Evolutionary conservation across 2,329 filamentous ascomycete genomes (phyloP).

Genomic region (Trichoderma sp.): DNA sequence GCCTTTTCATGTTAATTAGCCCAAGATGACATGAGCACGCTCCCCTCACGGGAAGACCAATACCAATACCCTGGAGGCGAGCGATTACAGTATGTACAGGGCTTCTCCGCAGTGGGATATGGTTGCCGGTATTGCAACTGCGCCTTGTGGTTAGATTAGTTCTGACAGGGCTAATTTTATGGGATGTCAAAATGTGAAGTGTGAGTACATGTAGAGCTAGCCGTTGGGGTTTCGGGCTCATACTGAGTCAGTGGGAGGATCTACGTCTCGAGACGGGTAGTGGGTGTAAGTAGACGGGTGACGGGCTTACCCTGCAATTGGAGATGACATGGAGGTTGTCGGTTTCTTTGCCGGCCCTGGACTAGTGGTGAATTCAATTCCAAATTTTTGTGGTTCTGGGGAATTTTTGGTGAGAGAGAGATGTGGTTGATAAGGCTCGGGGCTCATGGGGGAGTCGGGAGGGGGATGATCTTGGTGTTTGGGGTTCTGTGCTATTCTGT

Average conservation of each 20-base stretch:
- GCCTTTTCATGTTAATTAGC: neutral
- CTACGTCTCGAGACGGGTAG: neutral
- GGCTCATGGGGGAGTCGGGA: neutral
- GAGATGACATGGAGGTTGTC: neutral
- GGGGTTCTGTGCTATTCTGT: neutral
- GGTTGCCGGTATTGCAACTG: neutral
- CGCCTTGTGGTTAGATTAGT: neutral
- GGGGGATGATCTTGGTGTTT: neutral
- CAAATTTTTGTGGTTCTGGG: neutral
- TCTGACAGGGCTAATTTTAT: neutral
- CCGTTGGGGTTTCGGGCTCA: neutral
- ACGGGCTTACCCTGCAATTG: neutral
- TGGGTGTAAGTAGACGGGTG: neutral
- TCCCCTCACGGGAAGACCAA: neutral
- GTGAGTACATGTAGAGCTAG: neutral
- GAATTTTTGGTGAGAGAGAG: neutral
- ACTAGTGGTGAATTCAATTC: neutral
- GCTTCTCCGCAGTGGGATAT: neutral
- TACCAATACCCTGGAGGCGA: too few relatives aligned
- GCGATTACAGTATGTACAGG: neutral
- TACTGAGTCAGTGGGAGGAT: neutral
- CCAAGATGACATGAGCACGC: neutral
- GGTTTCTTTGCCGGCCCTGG: neutral
- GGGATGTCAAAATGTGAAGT: neutral
- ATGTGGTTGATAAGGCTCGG: neutral